Conservation (phyloP, 352 stramenopile species). For the Peronospora belbahrii region DNA sequence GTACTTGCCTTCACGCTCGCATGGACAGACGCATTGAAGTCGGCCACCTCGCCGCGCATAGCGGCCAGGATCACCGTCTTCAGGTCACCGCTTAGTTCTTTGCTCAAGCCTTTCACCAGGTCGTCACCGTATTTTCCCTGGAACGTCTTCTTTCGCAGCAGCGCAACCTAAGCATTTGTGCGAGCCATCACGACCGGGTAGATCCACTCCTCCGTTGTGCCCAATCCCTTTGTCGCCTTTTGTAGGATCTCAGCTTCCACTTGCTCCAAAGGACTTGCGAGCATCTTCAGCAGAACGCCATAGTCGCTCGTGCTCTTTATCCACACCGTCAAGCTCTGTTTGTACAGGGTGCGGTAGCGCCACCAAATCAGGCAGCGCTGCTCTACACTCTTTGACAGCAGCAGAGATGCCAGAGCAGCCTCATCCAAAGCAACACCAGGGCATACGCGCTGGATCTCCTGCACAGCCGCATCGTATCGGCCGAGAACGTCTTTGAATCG, state of each 20-base stretch:
- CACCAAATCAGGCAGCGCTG: constrained; percentile 25
- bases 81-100: constrained; percentile 49
- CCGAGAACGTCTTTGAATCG: constrained; percentile 14
- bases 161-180: constrained; percentile 49
- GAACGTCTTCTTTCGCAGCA: constrained; percentile 68
- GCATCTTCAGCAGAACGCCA: constrained; percentile 56
- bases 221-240: constrained; percentile 70
- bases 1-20: constrained; percentile 41
- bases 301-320: constrained; percentile 47
- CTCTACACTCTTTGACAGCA: constrained; percentile 15
- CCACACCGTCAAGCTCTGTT: constrained; percentile 48
- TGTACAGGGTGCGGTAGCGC: constrained; percentile 38
- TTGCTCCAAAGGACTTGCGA: constrained; percentile 61
- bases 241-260: constrained; percentile 54
- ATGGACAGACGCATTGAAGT: constrained; percentile 47
- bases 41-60: constrained; percentile 24
- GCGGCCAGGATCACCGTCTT: constrained; percentile 50
- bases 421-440: constrained; percentile 5
- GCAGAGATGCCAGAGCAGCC: constrained; percentile 10
- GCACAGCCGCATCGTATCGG: constrained; percentile 25
- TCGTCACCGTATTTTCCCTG: constrained; percentile 44
- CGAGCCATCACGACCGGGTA: constrained; percentile 54
- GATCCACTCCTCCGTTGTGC: constrained; percentile 54
- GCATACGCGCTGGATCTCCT: constrained; percentile 31
- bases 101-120: constrained; percentile 31